Evolutionary conservation across 2,329 filamentous ascomycete genomes (phyloP).

Genomic region (Rutstroemia sp.): DNA sequence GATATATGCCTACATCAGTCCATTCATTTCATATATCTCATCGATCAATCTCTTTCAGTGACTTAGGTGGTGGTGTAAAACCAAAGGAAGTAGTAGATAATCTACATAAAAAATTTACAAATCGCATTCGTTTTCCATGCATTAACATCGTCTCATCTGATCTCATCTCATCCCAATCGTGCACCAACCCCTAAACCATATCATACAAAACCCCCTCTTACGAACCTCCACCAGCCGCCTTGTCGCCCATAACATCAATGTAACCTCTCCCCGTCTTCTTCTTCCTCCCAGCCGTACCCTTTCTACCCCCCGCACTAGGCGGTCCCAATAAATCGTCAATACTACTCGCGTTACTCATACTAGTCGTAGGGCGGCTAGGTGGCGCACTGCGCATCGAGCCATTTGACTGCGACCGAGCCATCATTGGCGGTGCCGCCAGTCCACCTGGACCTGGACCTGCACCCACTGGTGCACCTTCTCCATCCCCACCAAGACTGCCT

Average conservation of each 20-base stretch:
- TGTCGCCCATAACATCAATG: slow-evolving; percentile 79
- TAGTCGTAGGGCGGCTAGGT: slow-evolving; percentile 65
- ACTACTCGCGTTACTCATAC: slow-evolving; percentile 85
- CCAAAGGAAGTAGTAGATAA: too few relatives aligned
- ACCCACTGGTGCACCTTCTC: slow-evolving; percentile 4
- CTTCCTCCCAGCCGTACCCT: slow-evolving; percentile 53
- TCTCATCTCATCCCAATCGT: too few relatives aligned
- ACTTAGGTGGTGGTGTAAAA: too few relatives aligned
- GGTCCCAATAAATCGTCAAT: slow-evolving; percentile 88
- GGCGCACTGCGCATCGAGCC: slow-evolving; percentile 31
- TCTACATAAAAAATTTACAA: too few relatives aligned
- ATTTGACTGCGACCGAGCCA: too few relatives aligned
- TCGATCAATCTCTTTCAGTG: too few relatives aligned
- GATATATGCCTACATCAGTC: too few relatives aligned
- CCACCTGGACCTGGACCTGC: not conserved
- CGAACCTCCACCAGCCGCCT: not conserved
- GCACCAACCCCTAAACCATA: too few relatives aligned
- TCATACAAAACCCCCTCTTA: too few relatives aligned
- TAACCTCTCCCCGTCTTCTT: slow-evolving; percentile 86
- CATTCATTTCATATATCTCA: too few relatives aligned
- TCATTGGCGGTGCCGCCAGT: not conserved
- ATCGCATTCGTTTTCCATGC: too few relatives aligned
- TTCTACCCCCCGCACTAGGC: slow-evolving; percentile 59
- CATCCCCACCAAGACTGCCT: slow-evolving; percentile 12
- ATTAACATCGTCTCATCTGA: too few relatives aligned